These are phyloP conservation scores for Cryomyces minteri DNA, from an alignment of 495 filamentous ascomycete species.

Conservation along the genomic window DNA sequence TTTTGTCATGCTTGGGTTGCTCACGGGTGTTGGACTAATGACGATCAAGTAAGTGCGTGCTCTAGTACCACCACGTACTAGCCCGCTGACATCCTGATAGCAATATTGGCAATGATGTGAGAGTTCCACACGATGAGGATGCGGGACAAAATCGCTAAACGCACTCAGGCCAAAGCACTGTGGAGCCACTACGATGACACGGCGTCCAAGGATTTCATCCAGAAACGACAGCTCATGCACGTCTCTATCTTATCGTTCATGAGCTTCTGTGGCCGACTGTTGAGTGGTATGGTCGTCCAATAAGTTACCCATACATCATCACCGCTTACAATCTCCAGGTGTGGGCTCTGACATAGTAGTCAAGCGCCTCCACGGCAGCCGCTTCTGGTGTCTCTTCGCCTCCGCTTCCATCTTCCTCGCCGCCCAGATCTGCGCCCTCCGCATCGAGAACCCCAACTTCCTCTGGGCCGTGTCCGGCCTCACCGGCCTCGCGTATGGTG, in stretches of 20 bases:
- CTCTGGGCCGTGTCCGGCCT: slow-evolving; percentile 64
- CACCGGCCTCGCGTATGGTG: slow-evolving; percentile 81
- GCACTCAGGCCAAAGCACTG: slow-evolving; percentile 38
- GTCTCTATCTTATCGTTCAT: slow-evolving; percentile 81
- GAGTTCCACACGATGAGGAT: background rate
- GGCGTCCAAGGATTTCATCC: slow-evolving; percentile 54
- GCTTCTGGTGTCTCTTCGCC: slow-evolving; percentile 74
- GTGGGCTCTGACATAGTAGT: slow-evolving; percentile 82
- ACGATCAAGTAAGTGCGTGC: slow-evolving; percentile 77
- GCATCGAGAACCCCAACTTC: slow-evolving; percentile 60
- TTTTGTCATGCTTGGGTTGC: slow-evolving; percentile 65
- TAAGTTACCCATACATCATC: background rate
- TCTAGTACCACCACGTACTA: background rate
- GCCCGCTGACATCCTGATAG: slow-evolving; percentile 21
- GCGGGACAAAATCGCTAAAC: background rate
- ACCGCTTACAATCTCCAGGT: slow-evolving; percentile 25
- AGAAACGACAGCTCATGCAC: slow-evolving; percentile 71
- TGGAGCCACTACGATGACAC: slow-evolving; percentile 72
- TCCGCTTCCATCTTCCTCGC: slow-evolving; percentile 61
- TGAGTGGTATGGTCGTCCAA: slow-evolving; percentile 36
- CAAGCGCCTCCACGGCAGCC: slow-evolving; percentile 57
- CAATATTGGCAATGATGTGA: slow-evolving; percentile 87
- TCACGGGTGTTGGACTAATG: slow-evolving; percentile 91
- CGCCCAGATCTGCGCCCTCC: slow-evolving; percentile 63
- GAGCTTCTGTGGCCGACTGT: slow-evolving; percentile 65